phyloP scores from a whole-genome alignment of 345 rosid genomes.

The Aquilaria sinensis region DNA sequence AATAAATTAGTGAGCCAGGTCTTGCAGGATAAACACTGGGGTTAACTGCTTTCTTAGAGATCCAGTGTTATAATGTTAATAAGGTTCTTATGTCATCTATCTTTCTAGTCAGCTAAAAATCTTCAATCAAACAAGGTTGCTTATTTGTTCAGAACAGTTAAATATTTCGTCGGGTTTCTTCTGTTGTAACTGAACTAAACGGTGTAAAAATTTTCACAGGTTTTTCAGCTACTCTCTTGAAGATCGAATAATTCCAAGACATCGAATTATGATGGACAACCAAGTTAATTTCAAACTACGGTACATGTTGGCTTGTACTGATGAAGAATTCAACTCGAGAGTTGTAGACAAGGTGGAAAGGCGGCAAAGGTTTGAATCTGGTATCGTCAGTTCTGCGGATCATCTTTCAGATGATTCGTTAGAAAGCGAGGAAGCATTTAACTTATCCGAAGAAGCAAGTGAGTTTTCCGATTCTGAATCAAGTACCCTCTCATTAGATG shows the following conservation, averaged over 20 bases:
- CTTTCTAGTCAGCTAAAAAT: not conserved
- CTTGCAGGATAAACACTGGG: not conserved
- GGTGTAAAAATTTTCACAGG: constrained; percentile 33
- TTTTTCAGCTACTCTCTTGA: constrained; percentile 90
- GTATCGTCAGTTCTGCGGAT: constrained; percentile 1
- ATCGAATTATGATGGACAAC: constrained; percentile 65
- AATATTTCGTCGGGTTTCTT: not conserved
- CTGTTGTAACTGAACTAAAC: constrained; percentile 4
- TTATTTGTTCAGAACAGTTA: too few species aligned
- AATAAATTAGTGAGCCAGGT: not conserved
- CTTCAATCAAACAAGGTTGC: too few species aligned
- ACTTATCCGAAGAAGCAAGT: constrained; percentile 4
- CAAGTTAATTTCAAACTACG: constrained; percentile 71
- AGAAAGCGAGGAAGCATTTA: not conserved
- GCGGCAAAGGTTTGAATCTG: constrained; percentile 53
- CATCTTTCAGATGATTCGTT: constrained; percentile 1
- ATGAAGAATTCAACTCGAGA: constrained; percentile 52
- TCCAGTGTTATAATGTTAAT: too few species aligned
- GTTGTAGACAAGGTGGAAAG: constrained; percentile 60
- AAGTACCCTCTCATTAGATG: not conserved
- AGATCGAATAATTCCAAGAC: constrained; percentile 76
- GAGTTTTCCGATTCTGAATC: constrained; percentile 5
- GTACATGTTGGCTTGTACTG: constrained; percentile 65
- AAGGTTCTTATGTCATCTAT: not conserved
- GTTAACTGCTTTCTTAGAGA: too few species aligned